Base-by-base conservation (phyloP, 371 early-diverging fungal genomes). In the Coemansia sp. region DNA sequence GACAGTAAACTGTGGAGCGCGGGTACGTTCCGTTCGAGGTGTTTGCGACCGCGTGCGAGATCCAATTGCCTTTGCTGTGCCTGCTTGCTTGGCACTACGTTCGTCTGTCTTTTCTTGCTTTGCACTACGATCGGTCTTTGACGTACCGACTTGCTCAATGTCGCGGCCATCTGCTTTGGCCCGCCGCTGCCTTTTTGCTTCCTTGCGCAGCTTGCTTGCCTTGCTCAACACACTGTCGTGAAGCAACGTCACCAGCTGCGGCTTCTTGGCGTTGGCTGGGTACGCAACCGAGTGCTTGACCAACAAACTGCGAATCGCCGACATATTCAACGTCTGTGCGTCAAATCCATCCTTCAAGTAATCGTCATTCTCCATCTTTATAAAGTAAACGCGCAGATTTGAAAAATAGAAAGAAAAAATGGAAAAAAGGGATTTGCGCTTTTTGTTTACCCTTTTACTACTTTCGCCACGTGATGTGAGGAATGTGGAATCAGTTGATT, bases 401-500 rank as follows among this genome's bases (percentile, higher is more conserved):
- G 37, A n/a, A n/a, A 14, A 29, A 24, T 1, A 10, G 47, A 13
- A 29, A 24, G 22, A 7, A 40, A 40, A n/a, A 24, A 52, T 26
- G 42, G 1, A 24, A 50, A 50, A 50, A 31, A 66, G 34, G 21
- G 50, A 21, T 48, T 48, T 18, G 8, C 18, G 26, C 26, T 26
- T 26, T 48, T 48, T 48, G 10, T 67, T 50, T 48, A 48, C 21
- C 18, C 27, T 21, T 11, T 21, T 13, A 42, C 45, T 59, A 4
- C 27, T 59, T 1, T 42, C 31, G 5, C 16, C 51, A 22, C 51
- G 31, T 64, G 59, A 40, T 31, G 10, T 54, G 54, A 64, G 37
- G 45, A 60, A 34, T 34, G 34, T 10, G 34, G 5, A 13, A 26
- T 72, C 79, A 87, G 62, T 84, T 71, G 79, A 87, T 79, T n/a